Evolutionary conservation across 345 rosid species (phyloP).

Genomic region (Hibiscus syriacus): DNA sequence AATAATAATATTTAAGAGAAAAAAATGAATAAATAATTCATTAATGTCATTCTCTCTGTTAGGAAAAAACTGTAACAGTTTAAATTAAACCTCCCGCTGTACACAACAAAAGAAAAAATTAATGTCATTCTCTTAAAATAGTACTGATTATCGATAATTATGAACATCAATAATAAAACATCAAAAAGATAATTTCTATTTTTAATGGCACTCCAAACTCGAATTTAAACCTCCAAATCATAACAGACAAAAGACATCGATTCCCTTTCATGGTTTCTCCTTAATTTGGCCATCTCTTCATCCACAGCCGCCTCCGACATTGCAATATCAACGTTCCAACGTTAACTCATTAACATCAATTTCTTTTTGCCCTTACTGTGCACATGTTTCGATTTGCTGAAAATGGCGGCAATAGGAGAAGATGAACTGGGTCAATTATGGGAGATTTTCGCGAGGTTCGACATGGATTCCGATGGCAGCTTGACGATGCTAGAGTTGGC

Average conservation of each 20-base stretch:
- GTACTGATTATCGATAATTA: no score
- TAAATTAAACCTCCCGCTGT: no score
- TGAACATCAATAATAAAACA: not conserved
- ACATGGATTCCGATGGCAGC: slow-evolving; percentile 91
- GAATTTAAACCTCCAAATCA: not conserved
- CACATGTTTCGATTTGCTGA: not conserved
- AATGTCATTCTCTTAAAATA: no score
- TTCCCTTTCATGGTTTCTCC: not conserved
- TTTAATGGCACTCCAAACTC: not conserved
- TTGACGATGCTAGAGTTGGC: slow-evolving; percentile 86
- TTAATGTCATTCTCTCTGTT: no score
- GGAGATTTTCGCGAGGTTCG: slow-evolving; percentile 62
- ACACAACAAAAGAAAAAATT: no score
- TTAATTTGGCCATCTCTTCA: not conserved
- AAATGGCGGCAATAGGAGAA: slow-evolving; percentile 12
- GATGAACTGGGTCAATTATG: slow-evolving; percentile 45
- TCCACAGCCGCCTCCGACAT: not conserved
- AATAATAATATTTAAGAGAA: no score
- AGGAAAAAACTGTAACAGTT: no score
- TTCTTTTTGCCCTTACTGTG: not conserved
- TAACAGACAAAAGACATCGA: not conserved
- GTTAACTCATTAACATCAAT: not conserved
- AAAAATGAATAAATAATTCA: no score
- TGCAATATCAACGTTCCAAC: not conserved
- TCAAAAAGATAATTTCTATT: not conserved